Evolutionary conservation across 192 early-diverging fungal genomes (phyloP), one percentile per base, ranked within the genome.

Genomic region (Podila epicladia): DNA sequence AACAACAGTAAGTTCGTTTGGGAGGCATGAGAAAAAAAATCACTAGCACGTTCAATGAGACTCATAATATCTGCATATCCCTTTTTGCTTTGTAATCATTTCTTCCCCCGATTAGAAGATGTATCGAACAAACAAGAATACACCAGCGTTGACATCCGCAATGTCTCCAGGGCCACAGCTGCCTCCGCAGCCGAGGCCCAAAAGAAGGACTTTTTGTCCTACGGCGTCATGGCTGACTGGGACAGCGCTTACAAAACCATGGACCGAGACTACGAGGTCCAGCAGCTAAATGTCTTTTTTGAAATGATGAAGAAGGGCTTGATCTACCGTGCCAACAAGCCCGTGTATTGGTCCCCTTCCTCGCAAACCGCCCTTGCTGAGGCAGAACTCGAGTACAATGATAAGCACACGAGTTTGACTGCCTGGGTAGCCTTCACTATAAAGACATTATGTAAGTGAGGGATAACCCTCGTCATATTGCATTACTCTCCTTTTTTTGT

Each of bases 281-380:
- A 87, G 15, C 94, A 95, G 72, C 78, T 95, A 33, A 73, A 84
- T 33, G 84, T 95, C 19, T 95, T 95, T 71, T 83, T 85, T 26
- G 84, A 85, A n/a, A 93, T 95, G 94, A 87, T 93, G 69, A 86
- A 89, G 69, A 87, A 89, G 65, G 87, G 88, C 1, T 26, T 79
- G 49, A 93, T 95, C 28, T 93, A 93, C 65, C 85, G 94, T n/a
- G 91, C 92, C 51, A 86, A 90, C 76, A 93, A 93, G 58, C 94
- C 94, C 2, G 94, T 95, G 8, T 94, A 92, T 72, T 95, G 93
- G 93, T 94, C 93, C 41, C 94, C 94, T 12, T 95, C 94, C 9
- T 93, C 94, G 65, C 87, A 83, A 48, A 93, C 94, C 3, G 93
- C 94, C 8, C 87, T 95, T 61, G 94, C 94, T 12, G 94, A 95